phyloP scores from a whole-genome alignment of 495 filamentous ascomycete genomes.

The Talaromyces nanjingensis region DNA sequence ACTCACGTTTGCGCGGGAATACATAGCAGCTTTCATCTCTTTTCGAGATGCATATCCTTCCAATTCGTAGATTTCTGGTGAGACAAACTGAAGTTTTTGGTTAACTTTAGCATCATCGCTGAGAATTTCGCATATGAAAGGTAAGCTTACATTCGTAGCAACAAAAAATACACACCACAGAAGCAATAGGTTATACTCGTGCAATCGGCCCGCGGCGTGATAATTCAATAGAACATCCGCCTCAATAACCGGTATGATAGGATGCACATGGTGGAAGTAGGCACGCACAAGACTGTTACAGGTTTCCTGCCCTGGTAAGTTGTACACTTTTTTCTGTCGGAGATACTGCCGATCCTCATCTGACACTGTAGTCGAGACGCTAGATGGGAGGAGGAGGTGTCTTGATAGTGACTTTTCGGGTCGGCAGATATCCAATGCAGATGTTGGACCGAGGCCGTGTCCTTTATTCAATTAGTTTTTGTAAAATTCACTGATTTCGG shows the following conservation, averaged over 20 bases:
- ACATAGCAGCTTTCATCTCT: slow-evolving; percentile 32
- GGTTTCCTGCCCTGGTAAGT: slow-evolving; percentile 15
- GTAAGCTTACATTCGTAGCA: slow-evolving; percentile 24
- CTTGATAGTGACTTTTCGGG: slow-evolving; percentile 16
- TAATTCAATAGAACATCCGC: slow-evolving; percentile 20
- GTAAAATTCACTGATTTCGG: neutral
- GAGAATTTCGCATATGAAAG: too few species aligned
- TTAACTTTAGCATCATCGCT: neutral
- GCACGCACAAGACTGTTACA: slow-evolving; percentile 22
- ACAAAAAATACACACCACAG: slow-evolving; percentile 39
- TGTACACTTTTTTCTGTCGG: slow-evolving; percentile 22
- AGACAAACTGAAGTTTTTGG: slow-evolving; percentile 18
- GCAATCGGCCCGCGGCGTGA: slow-evolving; percentile 16
- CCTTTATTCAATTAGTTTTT: slow-evolving; percentile 11
- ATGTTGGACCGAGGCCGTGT: slow-evolving; percentile 18
- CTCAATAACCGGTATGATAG: slow-evolving; percentile 33
- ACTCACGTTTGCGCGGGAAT: slow-evolving; percentile 29
- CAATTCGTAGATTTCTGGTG: slow-evolving; percentile 16
- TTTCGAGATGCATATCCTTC: slow-evolving; percentile 29
- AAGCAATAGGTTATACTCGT: slow-evolving; percentile 27
- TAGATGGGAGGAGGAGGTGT: slow-evolving; percentile 22
- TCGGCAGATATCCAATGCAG: slow-evolving; percentile 17
- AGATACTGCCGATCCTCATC: slow-evolving; percentile 24
- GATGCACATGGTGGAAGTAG: slow-evolving; percentile 34
- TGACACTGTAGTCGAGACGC: slow-evolving; percentile 7